Conservation (phyloP, 257 asterid species). For the Solanum virginianum region DNA sequence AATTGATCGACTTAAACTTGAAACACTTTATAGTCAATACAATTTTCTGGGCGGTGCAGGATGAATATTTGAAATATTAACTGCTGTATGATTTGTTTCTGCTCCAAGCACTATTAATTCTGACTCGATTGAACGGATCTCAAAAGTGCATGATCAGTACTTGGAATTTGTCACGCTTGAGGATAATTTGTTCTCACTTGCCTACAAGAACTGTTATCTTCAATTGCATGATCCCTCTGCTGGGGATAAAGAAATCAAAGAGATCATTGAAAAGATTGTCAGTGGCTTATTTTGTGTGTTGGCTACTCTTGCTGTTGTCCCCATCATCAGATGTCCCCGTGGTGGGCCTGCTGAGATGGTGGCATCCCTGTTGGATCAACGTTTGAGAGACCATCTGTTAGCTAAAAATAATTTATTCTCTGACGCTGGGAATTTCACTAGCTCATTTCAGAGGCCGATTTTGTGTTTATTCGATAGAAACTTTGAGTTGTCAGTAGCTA, state of each 20-base stretch:
- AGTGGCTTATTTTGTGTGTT: constrained; percentile 82
- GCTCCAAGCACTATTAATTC: constrained; percentile 52
- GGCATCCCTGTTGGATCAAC: constrained; percentile 80
- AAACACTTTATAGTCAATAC: not conserved
- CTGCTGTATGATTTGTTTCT: not conserved
- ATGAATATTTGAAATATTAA: not conserved
- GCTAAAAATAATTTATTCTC: constrained; percentile 78
- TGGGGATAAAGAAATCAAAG: constrained; percentile 83
- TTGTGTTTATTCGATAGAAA: constrained; percentile 86
- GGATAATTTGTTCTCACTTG: constrained; percentile 77
- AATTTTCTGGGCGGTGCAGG: not conserved
- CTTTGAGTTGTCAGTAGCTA: constrained; percentile 80
- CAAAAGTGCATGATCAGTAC: constrained; percentile 96
- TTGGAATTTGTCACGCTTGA: constrained; percentile 87
- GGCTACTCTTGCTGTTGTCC: constrained; percentile 96
- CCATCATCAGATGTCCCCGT: constrained; percentile 84
- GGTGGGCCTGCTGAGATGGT: constrained; percentile 99
- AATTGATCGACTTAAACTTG: not conserved
- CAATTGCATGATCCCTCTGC: constrained; percentile 96
- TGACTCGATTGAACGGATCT: constrained; percentile 69
- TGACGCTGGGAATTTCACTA: constrained; percentile 65
- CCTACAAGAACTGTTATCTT: constrained; percentile 75
- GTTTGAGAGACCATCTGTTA: constrained; percentile 79
- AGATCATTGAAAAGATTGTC: constrained; percentile 67
- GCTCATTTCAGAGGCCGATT: constrained; percentile 89